Evolutionary conservation across 176 grass and related monocot genomes (phyloP), one percentile per base, ranked within the genome.

Genomic region (Raddia distichophylla): DNA sequence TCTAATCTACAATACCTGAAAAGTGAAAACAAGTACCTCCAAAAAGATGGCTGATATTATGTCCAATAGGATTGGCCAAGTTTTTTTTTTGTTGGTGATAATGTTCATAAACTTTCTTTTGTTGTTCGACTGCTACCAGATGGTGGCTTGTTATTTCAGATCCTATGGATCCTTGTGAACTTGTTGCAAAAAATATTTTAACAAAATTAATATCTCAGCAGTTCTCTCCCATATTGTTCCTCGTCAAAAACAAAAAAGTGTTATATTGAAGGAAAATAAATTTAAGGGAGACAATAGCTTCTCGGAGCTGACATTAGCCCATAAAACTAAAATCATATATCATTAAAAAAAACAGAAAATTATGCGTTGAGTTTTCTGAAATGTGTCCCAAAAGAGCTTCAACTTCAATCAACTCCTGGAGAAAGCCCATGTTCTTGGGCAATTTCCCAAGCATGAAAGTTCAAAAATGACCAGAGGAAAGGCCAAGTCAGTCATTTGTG

Each of bases 341-440:
- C 61, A 14, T 35, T 16, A 64, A 11, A 11, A 64, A 64, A 35
- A 64, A 32, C 27, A 10, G 52, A 54, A 27, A 64, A 35, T 11
- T 19, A 35, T 20, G 10, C 33, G 19, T 66, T 8, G 37, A 54
- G 20, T 19, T 42, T 40, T 6, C 51, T 67, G 47, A 78, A 64
- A 50, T 64, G n/a, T 50, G 22, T 34, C 45, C 40, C 13, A 16
- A 46, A 64, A 27, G 6, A 62, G 13, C 43, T 61, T 32, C 58
- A 60, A 76, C 3, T 75, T 74, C 47, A 71, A 55, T 37, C 18
- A 8, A 42, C 71, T 42, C 17, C 71, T 54, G 16, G 33, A 74
- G 5, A 56, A 72, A 74, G 37, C 33, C 70, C 16, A 74, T 74
- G 58, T 77, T 77, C 40, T 77, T 34, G 32, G 43, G 74, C 45